A percentile compares a stretch with the other conserved stretches of the same genome.
Evolutionary conservation across 306 rosid genomes (phyloP).

Genomic region (Cicer arietinum): DNA sequence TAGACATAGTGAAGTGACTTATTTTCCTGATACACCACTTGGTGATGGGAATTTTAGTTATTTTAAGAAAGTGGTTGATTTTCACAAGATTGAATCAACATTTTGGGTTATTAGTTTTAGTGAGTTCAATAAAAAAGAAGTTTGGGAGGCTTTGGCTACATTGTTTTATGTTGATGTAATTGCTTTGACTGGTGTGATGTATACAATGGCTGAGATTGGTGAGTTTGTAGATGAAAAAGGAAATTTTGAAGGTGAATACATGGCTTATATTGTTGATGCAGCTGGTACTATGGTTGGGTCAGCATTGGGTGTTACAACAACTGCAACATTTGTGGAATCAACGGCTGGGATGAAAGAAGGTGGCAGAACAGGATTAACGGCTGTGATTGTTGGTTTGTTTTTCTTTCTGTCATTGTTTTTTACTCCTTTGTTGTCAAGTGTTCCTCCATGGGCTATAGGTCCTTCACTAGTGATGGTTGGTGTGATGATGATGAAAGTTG

Average conservation of each 20-base stretch:
- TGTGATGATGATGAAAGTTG: conserved; percentile 96
- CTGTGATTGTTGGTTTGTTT: conserved; percentile 66
- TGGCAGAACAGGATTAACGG: conserved; percentile 86
- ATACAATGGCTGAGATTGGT: conserved; percentile 85
- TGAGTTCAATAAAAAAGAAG: conserved; percentile 62
- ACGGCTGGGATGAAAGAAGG: conserved; percentile 88
- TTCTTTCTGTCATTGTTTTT: conserved; percentile 78
- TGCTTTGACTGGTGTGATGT: conserved; percentile 79
- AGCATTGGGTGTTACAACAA: conserved; percentile 68
- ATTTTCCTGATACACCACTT: conserved; percentile 65
- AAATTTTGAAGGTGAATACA: conserved; percentile 84
- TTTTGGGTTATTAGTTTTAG: conserved; percentile 70
- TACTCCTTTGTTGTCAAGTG: conserved; percentile 76
- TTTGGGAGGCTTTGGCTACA: conserved; percentile 81
- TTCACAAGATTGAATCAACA: conserved; percentile 72
- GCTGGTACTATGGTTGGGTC: conserved; percentile 74
- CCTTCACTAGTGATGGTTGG: conserved; percentile 93
- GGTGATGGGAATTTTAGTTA: conserved; percentile 68
- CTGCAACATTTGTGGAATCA: conserved; percentile 81
- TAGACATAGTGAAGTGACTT: conserved; percentile 74
- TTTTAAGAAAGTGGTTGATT: conserved; percentile 77
- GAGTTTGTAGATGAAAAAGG: conserved; percentile 73
- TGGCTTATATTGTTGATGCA: conserved; percentile 86
- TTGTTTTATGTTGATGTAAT: conserved; percentile 86
- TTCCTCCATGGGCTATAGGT: conserved; percentile 97